Conservation (phyloP, 75 land plant genomes). For the Pseudotsuga menziesii region DNA sequence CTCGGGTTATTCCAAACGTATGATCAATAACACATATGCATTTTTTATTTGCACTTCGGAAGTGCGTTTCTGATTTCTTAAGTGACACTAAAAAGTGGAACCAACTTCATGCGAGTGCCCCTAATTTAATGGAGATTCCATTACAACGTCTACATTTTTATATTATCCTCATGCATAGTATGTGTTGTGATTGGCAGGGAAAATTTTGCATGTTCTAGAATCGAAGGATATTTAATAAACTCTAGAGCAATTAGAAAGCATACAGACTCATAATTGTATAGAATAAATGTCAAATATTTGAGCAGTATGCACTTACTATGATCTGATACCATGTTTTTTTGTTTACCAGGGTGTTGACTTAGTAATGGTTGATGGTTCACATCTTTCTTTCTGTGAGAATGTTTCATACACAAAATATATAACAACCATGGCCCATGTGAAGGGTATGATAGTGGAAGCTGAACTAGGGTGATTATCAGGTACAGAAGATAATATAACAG, state of each 20-base stretch:
- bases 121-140: background rate
- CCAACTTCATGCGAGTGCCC: no score
- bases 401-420: conserved; percentile 62
- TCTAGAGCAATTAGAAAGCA: background rate
- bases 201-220: background rate
- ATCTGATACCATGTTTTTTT: background rate
- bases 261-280: background rate
- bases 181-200: background rate
- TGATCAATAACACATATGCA: no score
- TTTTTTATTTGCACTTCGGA: no score
- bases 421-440: conserved; percentile 61
- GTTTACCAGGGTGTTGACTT: conserved; percentile 90
- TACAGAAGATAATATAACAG: conserved; percentile 90
- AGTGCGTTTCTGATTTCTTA: no score
- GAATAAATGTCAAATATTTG: background rate
- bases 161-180: background rate
- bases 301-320: background rate
- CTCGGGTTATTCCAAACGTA: no score
- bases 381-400: conserved; percentile 80
- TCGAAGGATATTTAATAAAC: no score
- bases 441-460: conserved; percentile 76
- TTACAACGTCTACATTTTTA: background rate
- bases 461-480: conserved; percentile 95
- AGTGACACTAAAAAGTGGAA: no score
- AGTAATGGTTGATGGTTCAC: conserved; percentile 95